Evolutionary conservation across 148 eudicot species (phyloP), one percentile per base, ranked within the genome.

Genomic region (Silene latifolia): DNA sequence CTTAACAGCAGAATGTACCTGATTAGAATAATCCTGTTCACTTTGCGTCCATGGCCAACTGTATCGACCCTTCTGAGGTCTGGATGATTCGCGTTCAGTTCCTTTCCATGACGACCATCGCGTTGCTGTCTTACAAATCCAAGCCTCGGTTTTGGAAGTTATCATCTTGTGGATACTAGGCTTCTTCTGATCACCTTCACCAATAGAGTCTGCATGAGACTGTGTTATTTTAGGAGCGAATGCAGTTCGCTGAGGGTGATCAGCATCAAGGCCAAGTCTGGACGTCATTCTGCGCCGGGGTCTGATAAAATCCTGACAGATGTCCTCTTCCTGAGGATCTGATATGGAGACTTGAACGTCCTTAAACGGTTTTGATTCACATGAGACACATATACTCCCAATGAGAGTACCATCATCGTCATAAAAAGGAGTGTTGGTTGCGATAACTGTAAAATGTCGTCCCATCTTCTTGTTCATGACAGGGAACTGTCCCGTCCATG

Each of bases 101-200:
- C 84, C 96, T 81, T 89, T 92, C 92, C 96, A n/a, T n/a, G n/a
- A n/a, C 83, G 97, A 87, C 99, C 94, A 95, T 39, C 84, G 83
- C 63, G 85, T 83, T 64, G 87, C 78, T 80, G 84, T 95, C 85
- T 90, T 95, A 71, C 82, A 81, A 61, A 95, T 89, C 97, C 88
- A 95, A 56, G 91, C 90, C 86, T 95, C 99, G 6, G 96, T 94
- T 79, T 85, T 95, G 14, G 97, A 91, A 73, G 88, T 57, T 71
- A 92, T 82, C 35, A 88, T 83, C 74, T 85, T 89, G 23, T 87
- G 88, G 69, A 95, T 87, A 65, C 79, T 83, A 54, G 85, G 63
- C 81, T 90, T 90, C 81, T 84, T 46, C 90, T n/a, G n/a, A n/a
- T n/a, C 94, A 70, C 48, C 74, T 75, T 89, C 94, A 44, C 87